Evolutionary conservation across 2,329 filamentous ascomycete genomes (phyloP), one percentile per base, ranked within the genome.

Genomic region (Fusarium illudens): DNA sequence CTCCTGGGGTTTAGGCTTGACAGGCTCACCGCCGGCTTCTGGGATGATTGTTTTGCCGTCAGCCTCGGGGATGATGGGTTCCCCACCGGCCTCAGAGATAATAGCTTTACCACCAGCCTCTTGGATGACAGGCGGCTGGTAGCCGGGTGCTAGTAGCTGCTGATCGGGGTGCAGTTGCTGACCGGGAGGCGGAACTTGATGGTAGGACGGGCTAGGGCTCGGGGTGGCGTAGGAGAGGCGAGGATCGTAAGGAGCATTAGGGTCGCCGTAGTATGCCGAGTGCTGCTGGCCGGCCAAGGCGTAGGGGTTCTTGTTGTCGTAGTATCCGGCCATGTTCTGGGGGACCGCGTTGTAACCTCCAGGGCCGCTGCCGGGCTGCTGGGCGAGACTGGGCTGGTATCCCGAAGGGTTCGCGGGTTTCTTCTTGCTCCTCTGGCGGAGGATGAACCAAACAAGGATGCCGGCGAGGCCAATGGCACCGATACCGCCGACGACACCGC

Each of bases 1-100:
- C 74, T 83, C 81, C 42, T 82, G 79, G 59, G 82, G 79, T 57
- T 82, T 71, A 54, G 80, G 78, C 46, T 80, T 79, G 12, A 77
- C 72, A 5, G 66, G 71, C 17, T 77, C 76, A 3, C 75, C 75
- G 27, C 79, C 76, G 2, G 79, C 80, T 71, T 83, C 81, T 60
- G 82, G 75, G 20, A 81, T 76, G 3, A 72, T 67, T 4, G 60
- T 42, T 8, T 27, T 8, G 25, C 25, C 9, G 9, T 27, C 25
- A 27, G 82, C 79, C 57, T 82, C 71, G 49, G 80, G 78, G 46
- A 79, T 79, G 11, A 77, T 72, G 4, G 66, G 71, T 15, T 77
- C 76, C 2, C 75, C 75, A 19, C 77, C 76, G 2, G 78, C 80
- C 71, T 83, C 81, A 58, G 82, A 73, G 20, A 81, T 76, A 2